Base-by-base conservation (phyloP, 441 rosid genomes). In the Arabidopsis hybrid region DNA sequence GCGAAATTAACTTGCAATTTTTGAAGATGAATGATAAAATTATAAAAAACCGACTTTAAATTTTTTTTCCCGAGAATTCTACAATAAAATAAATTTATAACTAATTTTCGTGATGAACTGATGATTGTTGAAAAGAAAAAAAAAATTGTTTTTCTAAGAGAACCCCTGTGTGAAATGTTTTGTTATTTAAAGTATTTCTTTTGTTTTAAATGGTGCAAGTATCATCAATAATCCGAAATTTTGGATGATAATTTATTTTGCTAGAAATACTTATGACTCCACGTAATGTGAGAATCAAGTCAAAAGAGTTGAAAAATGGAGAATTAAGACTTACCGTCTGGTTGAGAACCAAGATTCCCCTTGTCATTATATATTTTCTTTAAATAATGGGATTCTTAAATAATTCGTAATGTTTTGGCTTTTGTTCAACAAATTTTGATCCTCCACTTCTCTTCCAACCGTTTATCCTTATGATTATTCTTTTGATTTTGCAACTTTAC, bases 311-410 rank as follows among this genome's bases (percentile, higher is more conserved):
- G 66, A 47, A 65, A 55, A 46, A 7, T 9, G 38, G 42, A 51
- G 66, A 59, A 46, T 47, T 13, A 65, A 56, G 65, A 73, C 35
- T 26, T 29, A 51, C 49, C 53, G 78, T 57, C 45, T 65, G 78
- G 78, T 59, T 39, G 52, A 66, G 52, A 74, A 38, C 16, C 5
- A 58, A 66, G 60, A 58, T 66, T 66, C 72, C 11, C 46, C 32
- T 5, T 14, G 31, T 40, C 35, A 21, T 35, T 45, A 14, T 35
- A 6, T 32, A 32, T n/a, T 36, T 8, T 46, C 36, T 6, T 21
- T 21, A 21, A 21, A 21, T 21, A 21, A 21, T 21, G 26, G 26
- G 26, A 21, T 21, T 35, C 5, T 14, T 9, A 2, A 56, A 46
- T 35, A 73, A 56, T 73, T 65, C 34, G 65, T 47, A 14, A 65